Conservation (phyloP, 495 filamentous ascomycete species). For the Penicillium lividum region DNA sequence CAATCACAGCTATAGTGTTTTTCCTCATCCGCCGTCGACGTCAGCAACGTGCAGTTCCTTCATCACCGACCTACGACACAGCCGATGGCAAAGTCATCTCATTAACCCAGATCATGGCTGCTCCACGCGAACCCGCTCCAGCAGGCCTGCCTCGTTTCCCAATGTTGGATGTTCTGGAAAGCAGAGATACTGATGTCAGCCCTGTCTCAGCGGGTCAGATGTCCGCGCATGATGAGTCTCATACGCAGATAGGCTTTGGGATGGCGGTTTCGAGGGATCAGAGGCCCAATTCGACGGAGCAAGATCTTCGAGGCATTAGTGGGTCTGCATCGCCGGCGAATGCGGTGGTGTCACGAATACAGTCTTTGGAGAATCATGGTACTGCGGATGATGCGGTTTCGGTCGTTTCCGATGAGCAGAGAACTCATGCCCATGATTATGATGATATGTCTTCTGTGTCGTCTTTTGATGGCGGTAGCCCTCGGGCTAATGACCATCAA, state of each 20-base stretch:
- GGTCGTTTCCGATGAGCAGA: constrained; percentile 28
- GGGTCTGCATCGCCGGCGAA: constrained; percentile 9
- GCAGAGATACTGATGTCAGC: constrained; percentile 2
- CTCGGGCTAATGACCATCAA: neutral
- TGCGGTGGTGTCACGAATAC: constrained; percentile 4
- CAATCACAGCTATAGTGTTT: constrained; percentile 29
- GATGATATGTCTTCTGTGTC: constrained; percentile 43
- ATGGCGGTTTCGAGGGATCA: constrained; percentile 21
- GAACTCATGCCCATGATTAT: constrained; percentile 18
- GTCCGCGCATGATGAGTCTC: neutral
- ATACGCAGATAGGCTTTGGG: constrained; percentile 17
- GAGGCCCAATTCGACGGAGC: constrained; percentile 13
- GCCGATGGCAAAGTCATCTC: constrained; percentile 15
- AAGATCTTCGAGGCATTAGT: constrained; percentile 14
- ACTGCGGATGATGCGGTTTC: constrained; percentile 30
- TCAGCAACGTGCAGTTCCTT: constrained; percentile 6
- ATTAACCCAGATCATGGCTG: constrained; percentile 22
- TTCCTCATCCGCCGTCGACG: constrained; percentile 29
- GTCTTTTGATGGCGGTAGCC: constrained; percentile 28
- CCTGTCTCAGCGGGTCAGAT: constrained; percentile 8
- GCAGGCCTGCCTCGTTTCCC: constrained; percentile 9
- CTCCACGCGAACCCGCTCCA: constrained; percentile 1
- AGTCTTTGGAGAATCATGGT: constrained; percentile 27
- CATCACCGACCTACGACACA: constrained; percentile 14
- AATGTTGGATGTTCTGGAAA: constrained; percentile 11